These are phyloP conservation scores for Coemansia sp. DNA, from an alignment of 192 early-diverging fungal genomes.

Conservation along the genomic window DNA sequence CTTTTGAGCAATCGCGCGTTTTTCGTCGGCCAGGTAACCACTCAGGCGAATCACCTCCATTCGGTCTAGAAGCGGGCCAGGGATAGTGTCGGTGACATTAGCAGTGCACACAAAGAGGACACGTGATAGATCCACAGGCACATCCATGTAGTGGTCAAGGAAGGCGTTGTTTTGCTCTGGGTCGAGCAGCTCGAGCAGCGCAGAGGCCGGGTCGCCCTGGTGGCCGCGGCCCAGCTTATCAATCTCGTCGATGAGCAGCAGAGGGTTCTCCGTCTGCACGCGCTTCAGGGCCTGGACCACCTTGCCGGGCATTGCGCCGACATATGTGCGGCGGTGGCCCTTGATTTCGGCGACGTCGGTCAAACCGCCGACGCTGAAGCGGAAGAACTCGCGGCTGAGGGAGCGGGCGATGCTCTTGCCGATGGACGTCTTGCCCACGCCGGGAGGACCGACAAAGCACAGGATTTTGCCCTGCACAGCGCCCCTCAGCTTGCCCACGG, in stretches of 20 bases:
- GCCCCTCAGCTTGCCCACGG: constrained; percentile 91
- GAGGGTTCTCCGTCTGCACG: constrained; percentile 97
- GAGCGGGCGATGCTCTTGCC: constrained; percentile 97
- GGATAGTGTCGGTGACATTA: constrained; percentile 96
- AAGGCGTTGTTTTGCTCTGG: constrained; percentile 98
- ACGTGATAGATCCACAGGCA: constrained; percentile 95
- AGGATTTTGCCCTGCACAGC: constrained; percentile 99
- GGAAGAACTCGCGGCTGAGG: constrained; percentile 89
- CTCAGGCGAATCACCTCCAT: constrained; percentile 98
- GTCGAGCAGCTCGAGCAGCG: constrained; percentile 92
- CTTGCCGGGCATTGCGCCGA: constrained; percentile 99
- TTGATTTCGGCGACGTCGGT: constrained; percentile 99
- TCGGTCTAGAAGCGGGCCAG: constrained; percentile 94
- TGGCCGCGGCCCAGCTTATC: constrained; percentile 98
- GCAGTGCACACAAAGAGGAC: constrained; percentile 99
- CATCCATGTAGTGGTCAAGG: constrained; percentile 99
- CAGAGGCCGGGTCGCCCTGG: constrained; percentile 97
- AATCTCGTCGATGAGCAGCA: constrained; percentile 98
- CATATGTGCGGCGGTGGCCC: constrained; percentile 97
- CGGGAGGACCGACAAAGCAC: constrained; percentile 97
- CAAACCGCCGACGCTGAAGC: constrained; percentile 96
- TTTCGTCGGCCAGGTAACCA: constrained; percentile 85
- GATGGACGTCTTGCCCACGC: constrained; percentile 97
- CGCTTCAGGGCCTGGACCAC: constrained; percentile 98
- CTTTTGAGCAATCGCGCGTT: constrained; percentile 89